Evolutionary conservation across 1,139 yeast species (phyloP).

Genomic region (Suhomyces anneliseae): DNA sequence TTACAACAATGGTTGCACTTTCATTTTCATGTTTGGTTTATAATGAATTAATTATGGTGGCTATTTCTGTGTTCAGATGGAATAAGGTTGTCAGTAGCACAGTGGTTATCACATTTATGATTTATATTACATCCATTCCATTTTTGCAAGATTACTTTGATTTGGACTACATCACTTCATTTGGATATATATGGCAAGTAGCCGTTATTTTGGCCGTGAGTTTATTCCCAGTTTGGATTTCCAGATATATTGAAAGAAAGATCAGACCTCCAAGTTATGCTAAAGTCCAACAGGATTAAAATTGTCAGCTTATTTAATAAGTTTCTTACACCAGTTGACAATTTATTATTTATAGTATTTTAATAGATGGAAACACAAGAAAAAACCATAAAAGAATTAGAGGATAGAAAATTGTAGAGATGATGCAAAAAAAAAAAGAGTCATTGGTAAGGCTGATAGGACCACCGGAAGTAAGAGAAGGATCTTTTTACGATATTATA

Average conservation of each 20-base stretch:
- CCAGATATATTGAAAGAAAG: slow-evolving; percentile 68
- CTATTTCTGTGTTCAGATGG: slow-evolving; percentile 89
- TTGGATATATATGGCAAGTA: slow-evolving; percentile 69
- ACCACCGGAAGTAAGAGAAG: no score
- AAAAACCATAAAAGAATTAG: no score
- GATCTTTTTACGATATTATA: no score
- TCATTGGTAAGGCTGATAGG: no score
- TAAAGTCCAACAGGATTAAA: slow-evolving; percentile 76
- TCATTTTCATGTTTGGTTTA: slow-evolving; percentile 77
- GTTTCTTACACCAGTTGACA: background rate
- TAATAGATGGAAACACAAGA: no score
- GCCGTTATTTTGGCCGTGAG: slow-evolving; percentile 66
- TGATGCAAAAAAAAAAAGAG: no score
- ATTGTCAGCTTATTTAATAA: background rate
- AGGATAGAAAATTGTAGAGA: no score
- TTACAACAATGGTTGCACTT: slow-evolving; percentile 78
- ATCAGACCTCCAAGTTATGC: slow-evolving; percentile 95
- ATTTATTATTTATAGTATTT: no score
- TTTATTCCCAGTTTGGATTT: slow-evolving; percentile 86
- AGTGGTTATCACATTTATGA: slow-evolving; percentile 64
- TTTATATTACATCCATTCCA: slow-evolving; percentile 77
- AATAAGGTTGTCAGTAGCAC: slow-evolving; percentile 72
- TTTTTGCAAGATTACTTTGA: slow-evolving; percentile 83
- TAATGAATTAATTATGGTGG: slow-evolving; percentile 93
- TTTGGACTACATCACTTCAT: slow-evolving; percentile 57